phyloP scores from a whole-genome alignment of 2,329 filamentous ascomycete genomes.

The Plenodomus tracheiphilus region DNA sequence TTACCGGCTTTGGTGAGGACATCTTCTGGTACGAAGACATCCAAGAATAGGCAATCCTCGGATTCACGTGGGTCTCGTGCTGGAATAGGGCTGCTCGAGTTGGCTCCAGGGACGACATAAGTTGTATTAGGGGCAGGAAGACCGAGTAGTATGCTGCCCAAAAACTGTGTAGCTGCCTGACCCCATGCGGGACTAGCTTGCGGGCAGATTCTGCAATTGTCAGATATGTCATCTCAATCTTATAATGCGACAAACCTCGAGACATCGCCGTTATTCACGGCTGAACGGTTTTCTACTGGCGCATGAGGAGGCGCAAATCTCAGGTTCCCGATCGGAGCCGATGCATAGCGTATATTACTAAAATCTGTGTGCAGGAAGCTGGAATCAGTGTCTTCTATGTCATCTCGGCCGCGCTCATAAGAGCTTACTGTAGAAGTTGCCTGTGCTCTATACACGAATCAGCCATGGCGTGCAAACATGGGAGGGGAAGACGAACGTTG shows the following conservation, averaged over 20 bases:
- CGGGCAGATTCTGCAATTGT: slow-evolving; percentile 35
- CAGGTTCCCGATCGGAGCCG: slow-evolving; percentile 55
- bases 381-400: background rate
- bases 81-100: slow-evolving; percentile 25
- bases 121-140: slow-evolving; percentile 34
- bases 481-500: slow-evolving; percentile 43
- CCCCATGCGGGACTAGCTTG: slow-evolving; percentile 51
- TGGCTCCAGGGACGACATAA: slow-evolving; percentile 30
- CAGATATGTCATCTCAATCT: background rate
- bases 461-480: slow-evolving; percentile 3
- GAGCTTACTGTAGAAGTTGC: slow-evolving; percentile 48
- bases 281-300: slow-evolving; percentile 48
- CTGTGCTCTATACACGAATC: slow-evolving; percentile 33
- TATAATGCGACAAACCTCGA: slow-evolving; percentile 26
- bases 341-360: slow-evolving; percentile 60
- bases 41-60: slow-evolving; percentile 56
- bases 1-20: slow-evolving; percentile 41
- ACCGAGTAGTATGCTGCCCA: slow-evolving; percentile 35
- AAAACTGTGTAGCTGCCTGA: slow-evolving; percentile 36
- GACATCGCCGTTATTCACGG: slow-evolving; percentile 51
- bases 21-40: slow-evolving; percentile 50
- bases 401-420: background rate
- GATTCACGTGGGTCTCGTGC: slow-evolving; percentile 33
- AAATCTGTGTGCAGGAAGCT: slow-evolving; percentile 41
- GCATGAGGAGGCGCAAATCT: slow-evolving; percentile 54